Evolutionary conservation across 345 rosid genomes (phyloP).

Genomic region (Zanthoxylum bungeanum): DNA sequence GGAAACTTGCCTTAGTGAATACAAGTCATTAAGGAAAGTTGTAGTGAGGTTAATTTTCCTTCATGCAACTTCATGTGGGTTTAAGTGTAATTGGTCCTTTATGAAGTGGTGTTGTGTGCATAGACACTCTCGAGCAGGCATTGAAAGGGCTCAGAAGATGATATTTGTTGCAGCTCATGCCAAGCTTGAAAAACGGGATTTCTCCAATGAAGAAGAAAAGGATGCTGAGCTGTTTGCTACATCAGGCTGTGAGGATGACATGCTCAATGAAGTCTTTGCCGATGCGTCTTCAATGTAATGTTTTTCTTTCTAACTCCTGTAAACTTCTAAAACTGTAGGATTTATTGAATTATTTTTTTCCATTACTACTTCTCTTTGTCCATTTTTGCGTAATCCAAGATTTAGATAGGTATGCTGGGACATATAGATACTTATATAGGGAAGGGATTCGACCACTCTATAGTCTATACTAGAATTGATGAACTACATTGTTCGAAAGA

Average conservation of each 20-base stretch:
- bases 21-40: slow-evolving; percentile 49
- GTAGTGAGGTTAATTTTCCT: slow-evolving; percentile 55
- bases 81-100: slow-evolving; percentile 45
- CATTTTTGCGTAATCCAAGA: slow-evolving; percentile 27
- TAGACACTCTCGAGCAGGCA: slow-evolving; percentile 32
- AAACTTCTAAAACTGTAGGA: slow-evolving; percentile 30
- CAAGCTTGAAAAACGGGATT: slow-evolving; percentile 45
- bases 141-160: slow-evolving; percentile 57
- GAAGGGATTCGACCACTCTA: slow-evolving; percentile 22
- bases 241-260: slow-evolving; percentile 40
- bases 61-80: slow-evolving; percentile 51
- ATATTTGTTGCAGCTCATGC: slow-evolving; percentile 57
- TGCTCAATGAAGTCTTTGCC: slow-evolving; percentile 40
- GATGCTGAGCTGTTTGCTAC: slow-evolving; percentile 40
- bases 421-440: slow-evolving; percentile 11
- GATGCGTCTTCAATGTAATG: slow-evolving; percentile 46
- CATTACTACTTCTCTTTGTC: slow-evolving; percentile 10
- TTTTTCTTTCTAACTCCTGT: slow-evolving; percentile 33
- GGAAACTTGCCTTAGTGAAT: slow-evolving; percentile 59
- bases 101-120: slow-evolving; percentile 41
- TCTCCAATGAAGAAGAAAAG: slow-evolving; percentile 45
- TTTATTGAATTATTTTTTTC: slow-evolving; percentile 32
- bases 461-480: slow-evolving; percentile 21
- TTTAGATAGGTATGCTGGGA: slow-evolving; percentile 22
- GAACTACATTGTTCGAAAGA: slow-evolving; percentile 27